Evolutionary conservation across 2,329 filamentous ascomycete genomes (phyloP), one percentile per base, ranked within the genome.

Genomic region (Apiospora phragmitis): DNA sequence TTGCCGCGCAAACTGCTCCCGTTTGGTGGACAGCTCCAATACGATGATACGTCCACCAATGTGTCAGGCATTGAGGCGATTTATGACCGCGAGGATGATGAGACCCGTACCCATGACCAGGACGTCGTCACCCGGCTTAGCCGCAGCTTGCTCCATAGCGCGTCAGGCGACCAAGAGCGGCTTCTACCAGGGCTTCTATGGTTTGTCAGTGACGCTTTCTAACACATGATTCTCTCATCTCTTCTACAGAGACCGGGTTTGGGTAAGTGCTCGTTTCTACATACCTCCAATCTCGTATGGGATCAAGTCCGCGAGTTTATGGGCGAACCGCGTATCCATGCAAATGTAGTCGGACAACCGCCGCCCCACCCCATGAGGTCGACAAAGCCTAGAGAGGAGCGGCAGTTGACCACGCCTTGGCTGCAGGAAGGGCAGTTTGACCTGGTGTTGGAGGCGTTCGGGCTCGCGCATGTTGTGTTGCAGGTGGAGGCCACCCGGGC

Each of bases 161-260:
- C 92, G 90, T 89, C 89, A 91, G 11, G 88, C 89, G 0, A 92
- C 89, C 0, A 88, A 83, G 2, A 92, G 80, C 0, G 90, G 90
- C 73, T n/a, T 92, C 90, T 8, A 91, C 85, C 3, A 92, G 81
- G 0, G 90, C 89, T 69, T 73, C 67, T 21, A 4, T n/a, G 1
- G n/a, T n/a, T 24, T 4, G 47, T 71, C 16, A 70, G 68, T n/a
- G n/a, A n/a, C n/a, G n/a, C n/a, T 1, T 1, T 24, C 3, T 62
- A 1, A 21, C 18, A 8, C n/a, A 21, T 9, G 18, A n/a, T 45
- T 8, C 5, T 71, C 11, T 1, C 43, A 49, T 11, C 16, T n/a
- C 41, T 35, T 21, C 14, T 16, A 29, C 11, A 1, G 38, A 6
- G 32, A 11, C 18, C 4, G 16, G 12, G 1, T 32, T 35, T 3